Conservation (phyloP, 371 early-diverging fungal species). For the Circinella umbellata region DNA sequence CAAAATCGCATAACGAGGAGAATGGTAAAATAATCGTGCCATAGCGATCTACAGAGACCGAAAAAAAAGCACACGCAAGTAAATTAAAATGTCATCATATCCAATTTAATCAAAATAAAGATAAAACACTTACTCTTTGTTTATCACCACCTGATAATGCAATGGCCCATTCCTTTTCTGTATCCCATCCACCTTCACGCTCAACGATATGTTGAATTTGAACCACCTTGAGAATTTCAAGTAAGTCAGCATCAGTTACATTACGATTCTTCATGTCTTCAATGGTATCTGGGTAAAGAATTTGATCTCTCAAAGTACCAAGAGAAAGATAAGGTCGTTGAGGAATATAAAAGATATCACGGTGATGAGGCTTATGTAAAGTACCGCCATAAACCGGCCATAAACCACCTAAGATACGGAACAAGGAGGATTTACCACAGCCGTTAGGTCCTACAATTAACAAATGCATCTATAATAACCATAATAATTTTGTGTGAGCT, state of each 20-base stretch:
- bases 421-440: slow-evolving; percentile 91
- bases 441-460: slow-evolving; percentile 98
- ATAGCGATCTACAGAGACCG: slow-evolving; percentile 66
- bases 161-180: slow-evolving; percentile 85
- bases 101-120: not conserved
- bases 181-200: slow-evolving; percentile 90
- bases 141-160: slow-evolving; percentile 88
- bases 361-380: slow-evolving; percentile 78
- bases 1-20: slow-evolving; percentile 88
- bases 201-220: slow-evolving; percentile 80
- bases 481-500: not conserved
- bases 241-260: slow-evolving; percentile 70
- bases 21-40: slow-evolving; percentile 91
- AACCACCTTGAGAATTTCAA: slow-evolving; percentile 76
- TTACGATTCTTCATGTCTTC: slow-evolving; percentile 70
- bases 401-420: slow-evolving; percentile 95
- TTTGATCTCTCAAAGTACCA: slow-evolving; percentile 95
- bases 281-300: slow-evolving; percentile 84
- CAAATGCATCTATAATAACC: slow-evolving; percentile 69
- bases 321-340: slow-evolving; percentile 94
- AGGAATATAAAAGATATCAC: slow-evolving; percentile 95
- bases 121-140: slow-evolving; percentile 65
- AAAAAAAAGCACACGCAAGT: not conserved
- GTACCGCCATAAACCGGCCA: slow-evolving; percentile 94
- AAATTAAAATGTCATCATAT: not conserved